Base-by-base conservation (phyloP, 352 stramenopile species). In the Aphanomyces euteiches region DNA sequence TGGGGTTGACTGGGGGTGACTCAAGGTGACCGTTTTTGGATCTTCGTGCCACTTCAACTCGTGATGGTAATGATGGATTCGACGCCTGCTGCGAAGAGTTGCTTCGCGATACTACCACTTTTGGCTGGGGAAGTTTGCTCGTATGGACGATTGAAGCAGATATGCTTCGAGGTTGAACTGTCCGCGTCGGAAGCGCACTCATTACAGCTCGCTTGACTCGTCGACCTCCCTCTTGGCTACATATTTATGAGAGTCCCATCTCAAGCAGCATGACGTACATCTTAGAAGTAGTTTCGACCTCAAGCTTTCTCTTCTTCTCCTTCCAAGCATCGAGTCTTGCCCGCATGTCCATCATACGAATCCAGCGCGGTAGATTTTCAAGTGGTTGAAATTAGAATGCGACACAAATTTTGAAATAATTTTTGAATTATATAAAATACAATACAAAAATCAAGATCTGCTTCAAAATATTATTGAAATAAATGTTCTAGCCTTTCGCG, bases 261-360 rank as follows among this genome's bases (percentile, higher is more conserved):
- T 66, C 12, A 15, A 56, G 15, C 5, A 17, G 19, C 13, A 66
- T 56, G 5, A 59, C 19, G 37, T 10, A 48, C 47, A 47, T 63
- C 34, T 48, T 70, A 6, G 34, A 7, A 10, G 13, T 15, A 10
- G 7, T 39, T 7, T 61, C 47, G 21, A 63, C 64, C 15, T 70
- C 50, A 12, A 39, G 48, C 47, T 63, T 60, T 43, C 64, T 54
- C 64, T 70, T 70, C 19, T 61, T 17, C 64, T 70, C 64, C 36
- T 28, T 60, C 64, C 64, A 70, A 17, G 38, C 64, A 34, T 60
- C 36, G n/a, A 70, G 47, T 37, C 61, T 70, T 4, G 64, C 64
- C 21, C 61, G 54, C 54, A 61, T 61, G 54, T 61, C 64, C 64
- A 70, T 70, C 43, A 12, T 50, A 12, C 43, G 17, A 50, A 12